Percentiles rank a stretch among this genome's conserved stretches.
Conservation (phyloP, 768 basidiomycete genomes). For the Kwoniella bestiolae region DNA sequence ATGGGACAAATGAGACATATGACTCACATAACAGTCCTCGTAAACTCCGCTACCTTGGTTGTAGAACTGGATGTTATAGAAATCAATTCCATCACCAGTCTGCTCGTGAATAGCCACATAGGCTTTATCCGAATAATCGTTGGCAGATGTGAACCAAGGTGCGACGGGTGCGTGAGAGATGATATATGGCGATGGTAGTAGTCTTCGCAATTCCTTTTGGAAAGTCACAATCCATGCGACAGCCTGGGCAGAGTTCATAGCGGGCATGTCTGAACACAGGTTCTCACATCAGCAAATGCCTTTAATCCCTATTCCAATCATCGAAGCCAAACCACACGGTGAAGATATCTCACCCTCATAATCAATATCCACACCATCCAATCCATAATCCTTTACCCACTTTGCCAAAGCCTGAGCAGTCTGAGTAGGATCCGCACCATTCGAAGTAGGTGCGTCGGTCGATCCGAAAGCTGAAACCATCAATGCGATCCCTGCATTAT, state of each 20-base stretch:
- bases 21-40: constrained; percentile 41
- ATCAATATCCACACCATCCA: constrained; percentile 77
- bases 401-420: constrained; percentile 70
- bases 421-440: constrained; percentile 66
- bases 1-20: not conserved
- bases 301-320: too few species aligned
- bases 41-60: constrained; percentile 54
- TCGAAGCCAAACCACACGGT: too few species aligned
- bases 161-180: constrained; percentile 57
- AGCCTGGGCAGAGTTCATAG: constrained; percentile 49
- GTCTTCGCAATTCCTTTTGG: constrained; percentile 49
- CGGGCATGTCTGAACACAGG: constrained; percentile 38
- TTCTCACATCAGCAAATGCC: not conserved
- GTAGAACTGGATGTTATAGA: constrained; percentile 59
- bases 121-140: constrained; percentile 59
- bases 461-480: constrained; percentile 71
- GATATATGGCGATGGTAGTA: constrained; percentile 50
- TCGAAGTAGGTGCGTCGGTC: constrained; percentile 65
- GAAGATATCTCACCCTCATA: constrained; percentile 64
- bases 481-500: constrained; percentile 66
- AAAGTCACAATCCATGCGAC: constrained; percentile 55
- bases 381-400: constrained; percentile 66
- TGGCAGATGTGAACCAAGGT: constrained; percentile 55
- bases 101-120: constrained; percentile 64
- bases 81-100: constrained; percentile 69